Conservation (phyloP, 192 early-diverging fungal genomes). For the Coemansia javaensis region DNA sequence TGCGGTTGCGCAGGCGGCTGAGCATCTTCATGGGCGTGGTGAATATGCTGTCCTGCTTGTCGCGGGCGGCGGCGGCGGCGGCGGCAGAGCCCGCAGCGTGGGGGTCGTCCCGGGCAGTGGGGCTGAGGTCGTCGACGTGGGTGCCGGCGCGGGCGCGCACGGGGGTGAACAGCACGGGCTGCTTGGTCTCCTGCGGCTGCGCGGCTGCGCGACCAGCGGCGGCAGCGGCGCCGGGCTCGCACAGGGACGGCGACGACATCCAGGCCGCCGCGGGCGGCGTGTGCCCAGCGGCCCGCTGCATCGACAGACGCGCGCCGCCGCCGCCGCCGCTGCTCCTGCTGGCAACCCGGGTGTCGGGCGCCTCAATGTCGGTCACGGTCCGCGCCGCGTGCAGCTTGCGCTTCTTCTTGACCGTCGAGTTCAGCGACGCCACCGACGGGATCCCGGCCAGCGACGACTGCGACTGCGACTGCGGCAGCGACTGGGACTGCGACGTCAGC, state of each 20-base stretch:
- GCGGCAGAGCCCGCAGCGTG: too few species aligned
- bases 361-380: conserved; percentile 14
- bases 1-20: conserved; percentile 35
- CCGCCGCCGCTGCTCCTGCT: too few species aligned
- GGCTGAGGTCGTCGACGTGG: conserved; percentile 3
- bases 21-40: conserved; percentile 48
- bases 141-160: conserved; percentile 17
- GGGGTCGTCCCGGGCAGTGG: too few species aligned
- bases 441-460: conserved; percentile 2
- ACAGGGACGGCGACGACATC: background rate
- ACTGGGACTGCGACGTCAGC: background rate
- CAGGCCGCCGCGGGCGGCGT: background rate
- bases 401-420: conserved; percentile 37
- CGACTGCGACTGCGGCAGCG: background rate
- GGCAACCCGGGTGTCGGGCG: conserved; percentile 2
- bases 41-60: conserved; percentile 26
- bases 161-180: conserved; percentile 37
- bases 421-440: conserved; percentile 4
- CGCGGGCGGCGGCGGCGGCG: too few species aligned
- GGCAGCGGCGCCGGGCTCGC: background rate
- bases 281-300: background rate
- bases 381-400: conserved; percentile 29
- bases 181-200: conserved; percentile 24
- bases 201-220: background rate
- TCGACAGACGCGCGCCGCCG: background rate